Evolutionary conservation across 2,329 filamentous ascomycete species (phyloP), one percentile per base, ranked within the genome.

Genomic region (Monilinia laxa): DNA sequence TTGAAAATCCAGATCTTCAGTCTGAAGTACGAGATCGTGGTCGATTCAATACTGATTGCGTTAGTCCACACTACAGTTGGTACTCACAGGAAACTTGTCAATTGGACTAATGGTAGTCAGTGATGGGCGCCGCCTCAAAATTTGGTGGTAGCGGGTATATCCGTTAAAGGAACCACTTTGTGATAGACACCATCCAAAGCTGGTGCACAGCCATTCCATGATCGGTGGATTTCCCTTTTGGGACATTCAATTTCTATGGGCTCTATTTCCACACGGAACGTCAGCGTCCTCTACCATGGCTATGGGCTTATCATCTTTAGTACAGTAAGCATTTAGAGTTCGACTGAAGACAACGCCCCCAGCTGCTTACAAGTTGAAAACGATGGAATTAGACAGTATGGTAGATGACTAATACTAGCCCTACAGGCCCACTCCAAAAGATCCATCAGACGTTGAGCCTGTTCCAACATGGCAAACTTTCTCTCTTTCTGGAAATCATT

Each of bases 101-200:
- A 62, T 51, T 62, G 52, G 52, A 63, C 60, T 55, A 63, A 63
- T 63, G 60, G 60, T 25, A 63, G 35, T 23, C 49, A 53, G 12
- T 54, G 47, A 63, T 38, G 45, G 23, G 40, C 53, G 64, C 64
- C 55, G 64, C 64, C 55, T 35, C 60, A 45, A 53, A 57, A 38
- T 42, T 25, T 62, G 35, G 64, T 65, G 55, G 56, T 65, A 52
- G 56, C 64, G 64, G 64, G 47, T 53, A 53, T 65, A 62, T 65
- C 55, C 64, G 64, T 55, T 51, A 28, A 42, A 42, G 64, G 25
- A 52, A 53, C 23, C 25, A 53, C 45, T 62, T 62, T 54, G 64
- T 65, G 47, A 62, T 65, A 65, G 55, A 31, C 51, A 64, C 35
- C 55, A 60, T 65, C 38, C 47, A 56, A 23, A 53, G 47, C 45